These are phyloP conservation scores for Globisporangium viniferum DNA, from an alignment of 352 stramenopile genomes.

Conservation along the genomic window DNA sequence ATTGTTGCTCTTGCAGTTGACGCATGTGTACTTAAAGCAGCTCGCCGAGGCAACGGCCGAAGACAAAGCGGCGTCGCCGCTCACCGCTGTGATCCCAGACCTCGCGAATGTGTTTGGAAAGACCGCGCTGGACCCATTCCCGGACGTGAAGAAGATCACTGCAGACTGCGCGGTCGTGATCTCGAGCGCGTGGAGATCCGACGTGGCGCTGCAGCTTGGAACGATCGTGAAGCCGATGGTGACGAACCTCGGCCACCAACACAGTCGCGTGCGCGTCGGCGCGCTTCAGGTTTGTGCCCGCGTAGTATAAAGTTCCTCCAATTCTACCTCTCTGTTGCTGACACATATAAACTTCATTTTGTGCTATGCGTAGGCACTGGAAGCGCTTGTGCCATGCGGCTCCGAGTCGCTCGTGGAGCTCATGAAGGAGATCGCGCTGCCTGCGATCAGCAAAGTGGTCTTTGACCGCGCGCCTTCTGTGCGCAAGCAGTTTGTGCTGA, in stretches of 20 bases:
- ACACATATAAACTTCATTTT: background rate
- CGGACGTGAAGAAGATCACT: slow-evolving; percentile 77
- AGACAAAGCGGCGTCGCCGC: slow-evolving; percentile 19
- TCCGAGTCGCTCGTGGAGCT: slow-evolving; percentile 64
- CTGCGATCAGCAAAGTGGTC: slow-evolving; percentile 57
- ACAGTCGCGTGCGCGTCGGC: slow-evolving; percentile 74
- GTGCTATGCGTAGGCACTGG: slow-evolving; percentile 40
- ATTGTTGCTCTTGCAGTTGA: slow-evolving; percentile 59
- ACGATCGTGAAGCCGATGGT: slow-evolving; percentile 65
- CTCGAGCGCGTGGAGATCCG: slow-evolving; percentile 41
- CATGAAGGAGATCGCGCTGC: slow-evolving; percentile 73
- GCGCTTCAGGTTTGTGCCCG: slow-evolving; percentile 47
- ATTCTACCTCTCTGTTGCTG: background rate
- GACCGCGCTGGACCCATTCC: slow-evolving; percentile 68
- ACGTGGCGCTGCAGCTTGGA: slow-evolving; percentile 66
- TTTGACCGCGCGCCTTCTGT: slow-evolving; percentile 69
- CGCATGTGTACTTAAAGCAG: slow-evolving; percentile 55
- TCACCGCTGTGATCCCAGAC: slow-evolving; percentile 60
- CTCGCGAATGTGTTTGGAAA: slow-evolving; percentile 74
- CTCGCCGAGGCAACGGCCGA: slow-evolving; percentile 18
- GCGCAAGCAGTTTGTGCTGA: slow-evolving; percentile 66
- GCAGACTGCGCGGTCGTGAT: slow-evolving; percentile 62
- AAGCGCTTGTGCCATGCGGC: slow-evolving; percentile 65
- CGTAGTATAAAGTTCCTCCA: background rate
- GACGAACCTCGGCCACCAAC: slow-evolving; percentile 73